Percentiles rank a stretch among this genome's conserved stretches.
These are phyloP conservation scores for Nasturtium officinale DNA, from an alignment of 345 rosid species.

Conservation along the genomic window DNA sequence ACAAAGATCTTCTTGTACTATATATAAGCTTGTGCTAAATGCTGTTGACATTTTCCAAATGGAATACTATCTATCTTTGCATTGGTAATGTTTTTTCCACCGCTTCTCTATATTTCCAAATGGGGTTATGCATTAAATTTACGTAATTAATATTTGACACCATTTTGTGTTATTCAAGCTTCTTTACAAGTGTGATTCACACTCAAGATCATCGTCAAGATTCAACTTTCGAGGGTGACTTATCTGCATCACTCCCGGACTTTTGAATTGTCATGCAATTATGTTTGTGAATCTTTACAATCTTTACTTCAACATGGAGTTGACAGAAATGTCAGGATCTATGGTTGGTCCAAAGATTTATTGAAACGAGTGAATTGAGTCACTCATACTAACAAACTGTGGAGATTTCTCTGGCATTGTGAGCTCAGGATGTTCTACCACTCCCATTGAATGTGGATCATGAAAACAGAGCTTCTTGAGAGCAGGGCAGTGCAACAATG, in stretches of 20 bases:
- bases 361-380: conserved; percentile 46
- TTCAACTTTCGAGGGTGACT: neutral
- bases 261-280: neutral
- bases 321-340: conserved; percentile 54
- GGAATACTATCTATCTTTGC: neutral
- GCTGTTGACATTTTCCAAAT: conserved; percentile 11
- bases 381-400: conserved; percentile 33
- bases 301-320: conserved; percentile 47
- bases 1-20: conserved; percentile 29
- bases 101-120: neutral
- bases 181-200: conserved; percentile 52
- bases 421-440: neutral
- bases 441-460: conserved; percentile 39
- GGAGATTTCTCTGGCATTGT: conserved; percentile 56
- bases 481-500: conserved; percentile 39
- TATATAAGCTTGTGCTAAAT: conserved; percentile 17
- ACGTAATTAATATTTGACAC: conserved; percentile 53
- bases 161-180: conserved; percentile 57
- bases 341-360: conserved; percentile 51
- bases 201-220: no score
- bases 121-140: conserved; percentile 52
- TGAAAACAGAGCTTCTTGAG: conserved; percentile 45
- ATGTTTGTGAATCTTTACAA: conserved; percentile 22
- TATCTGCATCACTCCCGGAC: neutral
- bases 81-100: conserved; percentile 6